Base-by-base conservation (phyloP, 805 yeast species). In the Ogataea kodamae region DNA sequence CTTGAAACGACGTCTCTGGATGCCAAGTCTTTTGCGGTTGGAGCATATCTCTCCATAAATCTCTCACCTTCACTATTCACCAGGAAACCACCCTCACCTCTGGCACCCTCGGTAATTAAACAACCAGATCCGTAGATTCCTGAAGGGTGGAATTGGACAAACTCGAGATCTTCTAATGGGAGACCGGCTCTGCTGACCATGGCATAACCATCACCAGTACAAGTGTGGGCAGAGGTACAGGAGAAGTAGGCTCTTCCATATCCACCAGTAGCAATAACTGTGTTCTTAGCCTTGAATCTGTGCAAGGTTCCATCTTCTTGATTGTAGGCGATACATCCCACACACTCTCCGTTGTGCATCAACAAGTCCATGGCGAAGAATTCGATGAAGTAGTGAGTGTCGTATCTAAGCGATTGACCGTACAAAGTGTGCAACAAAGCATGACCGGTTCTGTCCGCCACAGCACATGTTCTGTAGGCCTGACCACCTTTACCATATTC, bases 81-180 rank as follows among this genome's bases (percentile, higher is more conserved):
- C 63, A 90, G 73, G 76, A 77, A 92, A 47, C 98, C 98, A 78
- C 98, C 98, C 74, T 92, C 98, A 76, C 98, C 98, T 74, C 98
- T 84, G 50, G 97, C 95, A 71, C 98, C 98, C 70, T 92, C 98
- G 37, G 98, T 92, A 64, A 92, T 92, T 71, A 90, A 72, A 74
- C 97, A 92, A 48, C 98, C 98, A 24, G 97, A 87, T 41, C 98
- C 98, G 65, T 90, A 90, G 66, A 90, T 92, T 76, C 98, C 98
- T 16, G 97, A 88, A 37, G 98, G 98, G 67, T 90, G 98, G 87
- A 90, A 90, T 70, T 90, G 98, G 44, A 90, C 89, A 60, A 90
- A 90, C 70, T 90, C 98, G 67, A 90, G 72, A 68, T 90, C 98
- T 70, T 90, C 95, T 58, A 90, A 74, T 40, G 98, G 98, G 64